Conservation (phyloP, 257 asterid species). For the Thymus mandschuricus region DNA sequence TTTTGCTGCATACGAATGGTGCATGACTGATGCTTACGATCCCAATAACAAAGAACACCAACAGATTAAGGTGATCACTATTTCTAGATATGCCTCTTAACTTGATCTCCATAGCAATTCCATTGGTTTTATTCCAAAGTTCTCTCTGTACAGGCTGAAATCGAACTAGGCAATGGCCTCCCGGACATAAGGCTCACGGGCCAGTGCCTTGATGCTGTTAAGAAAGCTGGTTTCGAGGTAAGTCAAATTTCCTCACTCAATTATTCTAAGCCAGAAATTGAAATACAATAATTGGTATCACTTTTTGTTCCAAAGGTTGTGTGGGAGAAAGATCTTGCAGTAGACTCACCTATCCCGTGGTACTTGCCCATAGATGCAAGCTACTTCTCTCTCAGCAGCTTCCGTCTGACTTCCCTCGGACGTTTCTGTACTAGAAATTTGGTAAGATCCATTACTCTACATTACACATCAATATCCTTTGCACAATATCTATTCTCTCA, state of each 20-base stretch:
- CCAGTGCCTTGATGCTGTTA: conserved; percentile 80
- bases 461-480: not conserved
- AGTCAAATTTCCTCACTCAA: conserved; percentile 27
- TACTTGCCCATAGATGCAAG: conserved; percentile 85
- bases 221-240: conserved; percentile 92
- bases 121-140: conserved; percentile 18
- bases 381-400: conserved; percentile 85
- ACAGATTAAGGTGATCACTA: conserved; percentile 69
- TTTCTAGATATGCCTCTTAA: not conserved
- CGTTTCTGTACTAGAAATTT: conserved; percentile 80
- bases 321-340: conserved; percentile 92
- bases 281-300: not conserved
- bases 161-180: conserved; percentile 92
- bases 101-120: not conserved
- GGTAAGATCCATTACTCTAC: conserved; percentile 43
- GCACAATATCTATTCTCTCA: not conserved
- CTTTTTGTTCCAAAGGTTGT: conserved; percentile 51
- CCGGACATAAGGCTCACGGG: conserved; percentile 75
- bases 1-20: conserved; percentile 99
- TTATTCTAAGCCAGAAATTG: not conserved
- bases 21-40: conserved; percentile 89
- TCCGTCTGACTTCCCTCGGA: conserved; percentile 84
- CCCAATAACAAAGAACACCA: conserved; percentile 79
- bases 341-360: conserved; percentile 91
- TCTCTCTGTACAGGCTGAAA: conserved; percentile 66